Base-by-base conservation (phyloP, 768 basidiomycete genomes). In the Pisolithus tinctorius region DNA sequence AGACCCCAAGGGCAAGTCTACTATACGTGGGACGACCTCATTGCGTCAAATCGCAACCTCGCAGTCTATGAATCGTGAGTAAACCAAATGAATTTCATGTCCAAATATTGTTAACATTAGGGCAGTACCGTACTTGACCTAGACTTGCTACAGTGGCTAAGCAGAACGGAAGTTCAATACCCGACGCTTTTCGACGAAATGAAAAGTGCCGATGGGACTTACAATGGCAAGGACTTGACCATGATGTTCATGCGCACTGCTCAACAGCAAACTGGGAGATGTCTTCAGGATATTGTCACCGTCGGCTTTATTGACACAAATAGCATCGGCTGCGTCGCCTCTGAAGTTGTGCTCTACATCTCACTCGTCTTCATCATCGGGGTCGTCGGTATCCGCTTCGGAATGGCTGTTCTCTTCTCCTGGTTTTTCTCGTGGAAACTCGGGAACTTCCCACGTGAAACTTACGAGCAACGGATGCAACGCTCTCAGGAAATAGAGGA, bases 351-450 rank as follows among this genome's bases (percentile, higher is more conserved):
- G 36, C 86, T 98, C 52, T 95, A 93, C 67, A 77, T 95, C 51
- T 97, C 95, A 44, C 84, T 98, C 60, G 80, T 93, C 58, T 96
- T 98, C 79, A 98, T 99, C 66, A 86, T 95, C 56, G 95, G 95
- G 54, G 95, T 98, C 55, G 95, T 98, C 56, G 78, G 81, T 49
- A 93, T 96, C 66, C 89, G 93, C 34, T 99, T 98, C 72, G 74
- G 80, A 59, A 95, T 98, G 93, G 96, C 96, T 44, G 89, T 96
- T 63, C 76, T 95, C 66, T 99, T 98, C 70, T 79, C 88, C 25
- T 99, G 96, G 96, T 98, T 97, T 79, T 87, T 90, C 67, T 92
- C 88, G n/a, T 93, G 89, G 85, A 83, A 83, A 61, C 76, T 99
- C 39, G 96, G 96, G 45, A 87, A 89, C 57, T 98, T 95, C 77